Evolutionary conservation across 768 basidiomycete species (phyloP), one percentile per base, ranked within the genome.

Genomic region (Trametes cingulata): DNA sequence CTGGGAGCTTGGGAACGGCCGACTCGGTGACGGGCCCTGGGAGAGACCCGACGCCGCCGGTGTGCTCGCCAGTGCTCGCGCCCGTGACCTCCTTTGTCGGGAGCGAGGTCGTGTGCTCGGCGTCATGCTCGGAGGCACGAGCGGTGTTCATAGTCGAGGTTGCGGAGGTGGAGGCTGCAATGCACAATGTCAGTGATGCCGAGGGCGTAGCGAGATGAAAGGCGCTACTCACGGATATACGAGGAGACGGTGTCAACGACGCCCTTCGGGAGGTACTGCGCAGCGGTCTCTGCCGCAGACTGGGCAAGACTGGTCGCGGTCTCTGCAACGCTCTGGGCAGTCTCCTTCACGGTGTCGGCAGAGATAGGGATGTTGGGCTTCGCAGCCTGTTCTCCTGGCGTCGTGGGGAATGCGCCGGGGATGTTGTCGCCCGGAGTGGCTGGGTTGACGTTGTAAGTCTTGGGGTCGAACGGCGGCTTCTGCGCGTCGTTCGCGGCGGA

Each of bases 1-100:
- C 78, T 3, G 84, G 84, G 1, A 83, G 68, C 45, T 75, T 73
- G 4, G 81, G 79, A 10, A 85, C 80, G 5, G 74, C 77, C 9
- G 73, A 68, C 63, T 85, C 83, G 20, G 72, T 74, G 13, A 69
- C 56, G 27, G 70, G 71, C 13, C 82, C 84, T 0, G 83, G 82
- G 14, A 84, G 75, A 0, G 81, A 76, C 9, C 82, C 82, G 1
- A 80, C 78, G 15, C 83, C 84, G 17, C 52, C 66, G n/a, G 65
- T 63, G 52, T 52, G 64, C 51, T 69, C 69, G 4, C 56, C 42
- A 3, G 64, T 14, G 17, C 29, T 33, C 1, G 64, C 60, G 13
- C 70, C 68, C 1, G 56, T 48, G 25, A 64, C 15, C 35, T 68
- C 67, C 0, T 15, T 51, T 17, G 59, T 47, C 5, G 65, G 60